Evolutionary conservation across 2,329 filamentous ascomycete genomes (phyloP), one percentile per base, ranked within the genome.

Genomic region (Chalaropsis ovoidea): DNA sequence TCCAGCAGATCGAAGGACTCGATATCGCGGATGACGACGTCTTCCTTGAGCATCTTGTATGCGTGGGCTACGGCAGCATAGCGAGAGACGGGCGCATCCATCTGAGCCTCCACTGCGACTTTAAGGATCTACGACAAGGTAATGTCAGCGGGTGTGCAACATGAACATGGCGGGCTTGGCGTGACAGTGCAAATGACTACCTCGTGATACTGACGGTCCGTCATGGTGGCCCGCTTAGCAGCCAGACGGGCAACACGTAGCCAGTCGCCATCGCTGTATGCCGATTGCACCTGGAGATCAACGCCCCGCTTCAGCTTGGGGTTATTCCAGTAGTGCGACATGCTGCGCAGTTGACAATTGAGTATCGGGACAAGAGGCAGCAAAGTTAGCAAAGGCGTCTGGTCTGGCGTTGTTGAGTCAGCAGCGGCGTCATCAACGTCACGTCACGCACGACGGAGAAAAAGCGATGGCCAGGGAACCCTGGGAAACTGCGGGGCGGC

Each of bases 241-340:
- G 82, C 81, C 15, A 83, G 75, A 35, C 78, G 80, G 31, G 79
- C 74, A 64, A 78, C 81, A 17, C 74, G 74, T 19, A 75, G 69
- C 82, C 82, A 85, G 72, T 81, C 81, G 63, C 78, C 76, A 64
- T 82, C 80, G 49, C 76, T 75, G 66, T 82, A 85, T 63, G 81
- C 81, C 15, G 77, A 76, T 73, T 83, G 79, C 10, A 85, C 76
- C 74, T 82, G 79, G 62, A 81, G 74, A 69, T 82, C 80, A 63
- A 81, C 78, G 68, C 76, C 79, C 70, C 76, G 78, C 69, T 77
- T 81, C 58, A 82, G 77, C 60, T 73, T 71, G 56, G 76, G 76
- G 62, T 41, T 58, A 54, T 65, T 63, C 63, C 63, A 65, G 22
- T 63, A 67, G 11, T 62, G 22, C 17, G 66, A 41, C 66, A 67